phyloP scores from a whole-genome alignment of 1,284 basidiomycete species.

The Austroboletus novae-zelandiae region DNA sequence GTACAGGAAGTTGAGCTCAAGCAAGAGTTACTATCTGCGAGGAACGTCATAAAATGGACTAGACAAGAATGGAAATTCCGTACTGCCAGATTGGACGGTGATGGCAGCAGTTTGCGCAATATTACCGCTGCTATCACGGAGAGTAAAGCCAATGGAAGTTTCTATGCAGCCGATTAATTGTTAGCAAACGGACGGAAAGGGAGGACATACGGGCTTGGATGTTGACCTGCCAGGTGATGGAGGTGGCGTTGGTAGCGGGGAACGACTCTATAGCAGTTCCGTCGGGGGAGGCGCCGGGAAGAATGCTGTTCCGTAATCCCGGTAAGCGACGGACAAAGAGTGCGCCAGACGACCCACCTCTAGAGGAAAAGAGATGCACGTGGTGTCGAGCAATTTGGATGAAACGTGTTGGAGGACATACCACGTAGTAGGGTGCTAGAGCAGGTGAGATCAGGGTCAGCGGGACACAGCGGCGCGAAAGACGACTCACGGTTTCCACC shows the following conservation, averaged over 20 bases:
- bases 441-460: slow-evolving; percentile 2
- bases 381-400: neutral
- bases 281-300: slow-evolving; percentile 39
- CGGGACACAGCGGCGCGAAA: neutral
- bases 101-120: slow-evolving; percentile 49
- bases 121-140: slow-evolving; percentile 53
- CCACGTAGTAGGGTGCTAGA: slow-evolving; percentile 52
- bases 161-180: slow-evolving; percentile 30
- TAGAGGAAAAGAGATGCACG: slow-evolving; percentile 6
- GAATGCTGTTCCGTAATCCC: slow-evolving; percentile 34
- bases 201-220: slow-evolving; percentile 10
- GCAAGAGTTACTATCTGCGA: slow-evolving; percentile 36
- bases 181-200: neutral
- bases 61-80: slow-evolving; percentile 14
- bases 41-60: neutral
- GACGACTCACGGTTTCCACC: slow-evolving; percentile 48
- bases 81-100: slow-evolving; percentile 48
- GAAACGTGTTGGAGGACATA: slow-evolving; percentile 33
- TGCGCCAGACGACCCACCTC: slow-evolving; percentile 19
- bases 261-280: slow-evolving; percentile 40
- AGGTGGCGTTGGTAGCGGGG: slow-evolving; percentile 33
- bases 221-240: slow-evolving; percentile 48
- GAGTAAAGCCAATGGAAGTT: slow-evolving; percentile 45
- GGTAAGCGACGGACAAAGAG: neutral
- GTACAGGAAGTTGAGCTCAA: slow-evolving; percentile 24